A percentile compares a stretch with the other conserved stretches of the same genome.
These are phyloP conservation scores for Globisporangium heterothallicum DNA, from an alignment of 352 stramenopile genomes.

Conservation along the genomic window DNA sequence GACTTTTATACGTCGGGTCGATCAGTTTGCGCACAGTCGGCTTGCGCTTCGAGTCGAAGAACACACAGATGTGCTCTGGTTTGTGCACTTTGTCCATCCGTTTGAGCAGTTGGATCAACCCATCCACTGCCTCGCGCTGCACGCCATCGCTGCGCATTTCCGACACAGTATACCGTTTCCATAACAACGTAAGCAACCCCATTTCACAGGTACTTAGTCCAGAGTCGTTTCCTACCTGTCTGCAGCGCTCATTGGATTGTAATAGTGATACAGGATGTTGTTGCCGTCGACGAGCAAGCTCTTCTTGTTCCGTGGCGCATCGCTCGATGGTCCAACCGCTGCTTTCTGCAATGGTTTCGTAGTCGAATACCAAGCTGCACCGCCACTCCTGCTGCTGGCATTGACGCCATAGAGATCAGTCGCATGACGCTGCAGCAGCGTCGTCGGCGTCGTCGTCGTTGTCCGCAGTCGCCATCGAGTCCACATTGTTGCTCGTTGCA, in stretches of 20 bases:
- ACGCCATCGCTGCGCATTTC: constrained; percentile 32
- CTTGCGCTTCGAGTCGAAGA: constrained; percentile 50
- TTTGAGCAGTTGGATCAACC: constrained; percentile 33
- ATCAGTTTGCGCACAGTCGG: constrained; percentile 39
- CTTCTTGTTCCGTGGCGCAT: constrained; percentile 22
- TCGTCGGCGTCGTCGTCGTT: not conserved
- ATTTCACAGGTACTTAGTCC: too few species aligned
- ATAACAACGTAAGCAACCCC: too few species aligned
- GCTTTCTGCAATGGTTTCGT: constrained; percentile 6
- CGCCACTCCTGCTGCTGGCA: not conserved
- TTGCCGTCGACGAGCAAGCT: constrained; percentile 58
- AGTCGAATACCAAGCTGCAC: not conserved
- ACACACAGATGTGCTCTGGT: constrained; percentile 47
- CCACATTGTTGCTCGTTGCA: constrained; percentile 8
- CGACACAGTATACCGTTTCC: not conserved
- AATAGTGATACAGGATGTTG: constrained; percentile 60
- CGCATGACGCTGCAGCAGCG: not conserved
- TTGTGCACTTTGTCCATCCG: constrained; percentile 44
- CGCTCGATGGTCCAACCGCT: not conserved
- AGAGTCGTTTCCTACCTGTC: too few species aligned
- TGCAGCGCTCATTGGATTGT: constrained; percentile 29
- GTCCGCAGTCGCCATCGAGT: not conserved
- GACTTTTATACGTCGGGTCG: constrained; percentile 49
- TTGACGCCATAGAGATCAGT: not conserved
- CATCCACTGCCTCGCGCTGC: constrained; percentile 36